A percentile compares a stretch with the other conserved stretches of the same genome.
phyloP scores from a whole-genome alignment of 768 basidiomycete species.

The Suillus subaureus region DNA sequence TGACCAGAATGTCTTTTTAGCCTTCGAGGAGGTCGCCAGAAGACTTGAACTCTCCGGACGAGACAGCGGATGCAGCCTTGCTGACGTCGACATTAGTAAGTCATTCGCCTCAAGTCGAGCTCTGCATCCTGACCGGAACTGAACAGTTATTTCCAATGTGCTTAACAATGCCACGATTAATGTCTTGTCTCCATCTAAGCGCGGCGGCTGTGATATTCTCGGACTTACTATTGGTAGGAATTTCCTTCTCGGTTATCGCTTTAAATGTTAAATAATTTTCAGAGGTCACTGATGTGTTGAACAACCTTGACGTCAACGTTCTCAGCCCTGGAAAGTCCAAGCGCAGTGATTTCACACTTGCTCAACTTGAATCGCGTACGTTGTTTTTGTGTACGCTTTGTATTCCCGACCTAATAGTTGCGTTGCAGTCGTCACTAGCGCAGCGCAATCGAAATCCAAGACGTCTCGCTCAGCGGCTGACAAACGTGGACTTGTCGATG shows the following conservation, averaged over 20 bases:
- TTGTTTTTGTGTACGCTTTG: no score
- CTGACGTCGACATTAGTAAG: not conserved
- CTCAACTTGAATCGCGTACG: not conserved
- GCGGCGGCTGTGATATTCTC: not conserved
- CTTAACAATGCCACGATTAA: not conserved
- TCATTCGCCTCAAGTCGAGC: rapidly evolving
- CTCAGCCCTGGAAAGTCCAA: not conserved
- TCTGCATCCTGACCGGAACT: not conserved
- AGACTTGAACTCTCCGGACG: not conserved
- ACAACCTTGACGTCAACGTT: not conserved
- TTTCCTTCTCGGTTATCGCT: not conserved
- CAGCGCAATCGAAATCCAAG: no score
- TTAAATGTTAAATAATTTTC: not conserved
- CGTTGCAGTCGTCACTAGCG: rapidly evolving
- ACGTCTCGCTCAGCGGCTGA: no score
- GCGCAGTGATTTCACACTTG: not conserved
- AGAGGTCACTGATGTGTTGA: not conserved
- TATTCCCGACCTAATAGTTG: not conserved
- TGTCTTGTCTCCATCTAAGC: not conserved
- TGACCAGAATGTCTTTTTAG: not conserved
- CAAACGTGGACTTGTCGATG: not conserved
- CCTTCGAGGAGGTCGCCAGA: not conserved
- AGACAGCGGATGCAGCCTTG: not conserved
- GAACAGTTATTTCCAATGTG: not conserved
- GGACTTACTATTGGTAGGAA: not conserved